Evolutionary conservation across 2,329 filamentous ascomycete species (phyloP).

Genomic region (Westerdykella aurantiaca): DNA sequence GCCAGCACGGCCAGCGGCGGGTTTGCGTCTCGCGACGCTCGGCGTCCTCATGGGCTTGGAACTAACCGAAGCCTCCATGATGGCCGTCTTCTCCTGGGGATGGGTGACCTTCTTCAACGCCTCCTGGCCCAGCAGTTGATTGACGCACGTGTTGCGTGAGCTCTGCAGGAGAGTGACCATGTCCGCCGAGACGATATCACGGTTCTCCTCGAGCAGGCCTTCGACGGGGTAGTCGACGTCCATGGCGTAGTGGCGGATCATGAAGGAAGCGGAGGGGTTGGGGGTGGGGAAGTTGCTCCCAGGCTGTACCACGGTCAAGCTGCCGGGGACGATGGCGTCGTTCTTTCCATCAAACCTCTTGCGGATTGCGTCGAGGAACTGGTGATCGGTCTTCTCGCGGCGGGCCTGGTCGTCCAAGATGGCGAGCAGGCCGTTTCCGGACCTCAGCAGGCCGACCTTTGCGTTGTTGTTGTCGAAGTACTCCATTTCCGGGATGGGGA

Average conservation of each 20-base stretch:
- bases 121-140: constrained; percentile 91
- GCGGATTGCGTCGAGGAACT: constrained; percentile 82
- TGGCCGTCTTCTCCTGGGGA: constrained; percentile 79
- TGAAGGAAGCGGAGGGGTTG: constrained; percentile 75
- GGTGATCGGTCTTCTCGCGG: constrained; percentile 79
- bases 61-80: constrained; percentile 93
- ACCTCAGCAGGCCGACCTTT: constrained; percentile 83
- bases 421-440: constrained; percentile 84
- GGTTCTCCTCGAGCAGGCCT: constrained; percentile 88
- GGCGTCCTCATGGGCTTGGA: constrained; percentile 91
- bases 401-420: constrained; percentile 95
- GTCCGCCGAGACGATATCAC: constrained; percentile 91
- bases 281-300: constrained; percentile 87
- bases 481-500: constrained; percentile 81
- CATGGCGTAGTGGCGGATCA: constrained; percentile 90
- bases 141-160: constrained; percentile 82
- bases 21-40: constrained; percentile 82
- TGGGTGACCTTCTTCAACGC: constrained; percentile 89
- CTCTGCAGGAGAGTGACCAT: constrained; percentile 88
- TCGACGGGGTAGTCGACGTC: constrained; percentile 91
- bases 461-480: constrained; percentile 98
- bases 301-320: constrained; percentile 67
- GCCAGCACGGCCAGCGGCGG: constrained; percentile 47
- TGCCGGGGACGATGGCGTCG: constrained; percentile 74
- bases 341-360: constrained; percentile 96